Evolutionary conservation across 2,329 filamentous ascomycete genomes (phyloP).

Genomic region (Sporothrix humicola): DNA sequence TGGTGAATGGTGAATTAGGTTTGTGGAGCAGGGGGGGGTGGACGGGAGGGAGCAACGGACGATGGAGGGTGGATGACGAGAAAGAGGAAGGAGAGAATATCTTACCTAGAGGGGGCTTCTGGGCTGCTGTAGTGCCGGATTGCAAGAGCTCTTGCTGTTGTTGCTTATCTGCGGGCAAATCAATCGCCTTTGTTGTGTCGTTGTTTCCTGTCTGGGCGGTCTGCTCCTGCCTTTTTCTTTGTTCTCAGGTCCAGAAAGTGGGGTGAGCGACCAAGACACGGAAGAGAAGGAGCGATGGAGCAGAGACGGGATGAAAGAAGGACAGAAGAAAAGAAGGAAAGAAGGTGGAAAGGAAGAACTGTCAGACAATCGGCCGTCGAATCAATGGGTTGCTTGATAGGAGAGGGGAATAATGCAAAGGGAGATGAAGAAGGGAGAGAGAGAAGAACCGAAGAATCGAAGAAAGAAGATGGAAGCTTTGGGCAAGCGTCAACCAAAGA

Average conservation of each 20-base stretch:
- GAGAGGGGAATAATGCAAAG: background rate
- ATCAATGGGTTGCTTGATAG: background rate
- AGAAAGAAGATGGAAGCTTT: constrained; percentile 22
- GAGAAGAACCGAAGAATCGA: background rate
- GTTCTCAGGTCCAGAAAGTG: constrained; percentile 25
- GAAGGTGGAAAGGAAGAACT: background rate
- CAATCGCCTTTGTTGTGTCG: constrained; percentile 23
- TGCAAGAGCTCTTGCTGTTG: constrained; percentile 4
- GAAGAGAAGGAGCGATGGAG: constrained; percentile 10
- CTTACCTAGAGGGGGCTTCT: constrained; percentile 17
- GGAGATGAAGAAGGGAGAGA: background rate
- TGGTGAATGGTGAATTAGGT: constrained; percentile 14
- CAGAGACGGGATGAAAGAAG: background rate
- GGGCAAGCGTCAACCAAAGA: constrained; percentile 32
- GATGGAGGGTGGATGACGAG: constrained; percentile 25
- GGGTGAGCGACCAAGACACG: constrained; percentile 21
- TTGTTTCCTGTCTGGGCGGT: constrained; percentile 21
- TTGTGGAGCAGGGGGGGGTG: constrained; percentile 25
- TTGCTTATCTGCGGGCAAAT: constrained; percentile 18
- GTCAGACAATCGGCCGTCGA: background rate
- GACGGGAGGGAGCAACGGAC: background rate
- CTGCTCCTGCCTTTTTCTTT: constrained; percentile 29
- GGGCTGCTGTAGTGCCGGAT: background rate
- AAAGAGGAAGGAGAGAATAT: background rate
- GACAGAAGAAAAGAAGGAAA: background rate